Conservation (phyloP, 1,284 basidiomycete species). For the Leccinum ponderosum region DNA sequence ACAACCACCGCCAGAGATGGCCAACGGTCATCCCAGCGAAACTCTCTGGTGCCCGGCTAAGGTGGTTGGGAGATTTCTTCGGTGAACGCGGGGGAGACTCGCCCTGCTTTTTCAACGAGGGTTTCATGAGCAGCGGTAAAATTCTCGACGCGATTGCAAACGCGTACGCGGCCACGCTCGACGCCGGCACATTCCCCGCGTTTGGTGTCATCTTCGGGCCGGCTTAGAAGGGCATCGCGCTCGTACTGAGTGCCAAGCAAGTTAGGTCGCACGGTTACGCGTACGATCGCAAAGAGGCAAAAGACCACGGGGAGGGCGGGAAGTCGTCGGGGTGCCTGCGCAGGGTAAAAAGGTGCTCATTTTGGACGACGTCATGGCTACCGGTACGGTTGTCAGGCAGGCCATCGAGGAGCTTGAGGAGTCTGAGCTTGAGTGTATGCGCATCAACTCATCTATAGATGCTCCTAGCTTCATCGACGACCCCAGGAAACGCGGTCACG, state of each 20-base stretch:
- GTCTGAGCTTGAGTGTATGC: too few species aligned
- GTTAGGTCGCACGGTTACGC: conserved; percentile 76
- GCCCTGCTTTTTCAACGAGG: conserved; percentile 98
- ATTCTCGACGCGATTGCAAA: conserved; percentile 79
- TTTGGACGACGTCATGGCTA: conserved; percentile 96
- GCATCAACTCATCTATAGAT: too few species aligned
- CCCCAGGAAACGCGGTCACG: too few species aligned
- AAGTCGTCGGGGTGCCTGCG: conserved; percentile 84
- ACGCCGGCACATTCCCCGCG: conserved; percentile 50
- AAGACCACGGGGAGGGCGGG: conserved; percentile 98
- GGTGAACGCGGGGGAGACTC: too few species aligned
- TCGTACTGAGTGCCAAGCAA: conserved; percentile 73
- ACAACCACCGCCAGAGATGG: too few species aligned
- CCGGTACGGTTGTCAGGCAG: conserved; percentile 88
- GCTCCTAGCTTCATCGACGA: too few species aligned
- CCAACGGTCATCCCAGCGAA: too few species aligned
- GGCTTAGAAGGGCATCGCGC: conserved; percentile 94
- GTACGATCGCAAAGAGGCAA: conserved; percentile 95
- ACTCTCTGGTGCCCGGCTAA: too few species aligned
- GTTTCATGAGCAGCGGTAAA: conserved; percentile 82
- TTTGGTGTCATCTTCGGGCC: conserved; percentile 97
- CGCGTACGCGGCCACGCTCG: conserved; percentile 80
- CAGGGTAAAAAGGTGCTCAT: conserved; percentile 82
- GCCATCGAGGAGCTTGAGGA: conserved; percentile 54
- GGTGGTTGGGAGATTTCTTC: too few species aligned